Conservation (phyloP, 345 rosid genomes). For the Moricandia arvensis region DNA sequence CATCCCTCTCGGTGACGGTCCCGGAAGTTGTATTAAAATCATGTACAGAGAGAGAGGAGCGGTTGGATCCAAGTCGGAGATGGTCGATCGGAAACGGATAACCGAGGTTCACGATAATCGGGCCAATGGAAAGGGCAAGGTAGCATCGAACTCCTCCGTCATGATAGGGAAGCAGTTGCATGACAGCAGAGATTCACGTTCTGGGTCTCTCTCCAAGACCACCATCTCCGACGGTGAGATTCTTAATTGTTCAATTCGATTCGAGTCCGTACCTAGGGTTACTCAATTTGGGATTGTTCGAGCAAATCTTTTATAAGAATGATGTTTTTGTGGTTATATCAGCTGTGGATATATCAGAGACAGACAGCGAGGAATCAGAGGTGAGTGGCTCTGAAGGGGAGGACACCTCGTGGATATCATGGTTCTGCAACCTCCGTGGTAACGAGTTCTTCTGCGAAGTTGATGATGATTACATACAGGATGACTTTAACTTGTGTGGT, state of each 20-base stretch:
- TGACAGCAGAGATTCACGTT: constrained; percentile 50
- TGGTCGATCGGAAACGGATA: constrained; percentile 80
- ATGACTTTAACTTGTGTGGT: constrained; percentile 95
- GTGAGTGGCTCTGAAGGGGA: constrained; percentile 99
- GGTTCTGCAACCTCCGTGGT: constrained; percentile 95
- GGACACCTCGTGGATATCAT: constrained; percentile 92
- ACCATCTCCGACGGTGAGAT: constrained; percentile 59
- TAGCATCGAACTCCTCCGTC: constrained; percentile 42
- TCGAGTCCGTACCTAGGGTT: constrained; percentile 9
- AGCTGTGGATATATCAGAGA: constrained; percentile 73
- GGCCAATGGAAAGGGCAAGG: constrained; percentile 68
- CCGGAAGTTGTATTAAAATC: constrained; percentile 10
- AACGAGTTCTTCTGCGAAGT: constrained; percentile 99
- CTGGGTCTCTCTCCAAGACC: constrained; percentile 52
- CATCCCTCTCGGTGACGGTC: too few species aligned
- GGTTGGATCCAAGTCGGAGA: constrained; percentile 68
- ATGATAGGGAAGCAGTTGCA: constrained; percentile 56
- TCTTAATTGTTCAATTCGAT: background rate
- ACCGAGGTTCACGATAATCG: constrained; percentile 76
- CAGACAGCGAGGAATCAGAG: constrained; percentile 93
- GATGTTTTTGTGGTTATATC: constrained; percentile 4
- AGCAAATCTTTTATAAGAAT: background rate
- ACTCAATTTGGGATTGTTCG: background rate
- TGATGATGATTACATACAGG: constrained; percentile 97
- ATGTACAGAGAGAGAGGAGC: constrained; percentile 49